These are phyloP conservation scores for Coemansia biformis DNA, from an alignment of 192 early-diverging fungal genomes.

Conservation along the genomic window DNA sequence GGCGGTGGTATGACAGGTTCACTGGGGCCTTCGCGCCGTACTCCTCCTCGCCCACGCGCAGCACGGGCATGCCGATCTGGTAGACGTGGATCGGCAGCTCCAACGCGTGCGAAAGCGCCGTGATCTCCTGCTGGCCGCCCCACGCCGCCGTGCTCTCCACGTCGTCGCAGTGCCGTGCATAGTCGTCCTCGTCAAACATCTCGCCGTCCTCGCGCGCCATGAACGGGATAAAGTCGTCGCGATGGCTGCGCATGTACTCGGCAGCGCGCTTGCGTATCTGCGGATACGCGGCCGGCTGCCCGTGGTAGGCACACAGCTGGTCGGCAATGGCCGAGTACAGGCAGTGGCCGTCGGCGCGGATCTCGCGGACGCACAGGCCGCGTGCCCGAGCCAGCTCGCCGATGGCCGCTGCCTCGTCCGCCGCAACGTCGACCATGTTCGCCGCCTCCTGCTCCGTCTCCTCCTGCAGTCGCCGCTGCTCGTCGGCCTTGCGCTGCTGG, in stretches of 20 bases:
- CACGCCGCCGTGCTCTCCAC: conserved; percentile 79
- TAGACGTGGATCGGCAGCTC: conserved; percentile 78
- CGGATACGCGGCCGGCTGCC: conserved; percentile 51
- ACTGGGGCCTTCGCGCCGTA: conserved; percentile 54
- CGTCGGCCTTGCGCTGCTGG: conserved; percentile 64
- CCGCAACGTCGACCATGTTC: conserved; percentile 66
- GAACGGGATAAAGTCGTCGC: conserved; percentile 90
- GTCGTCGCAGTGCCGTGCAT: conserved; percentile 67
- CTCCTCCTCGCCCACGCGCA: conserved; percentile 78
- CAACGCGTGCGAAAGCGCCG: conserved; percentile 70
- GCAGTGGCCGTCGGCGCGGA: conserved; percentile 89
- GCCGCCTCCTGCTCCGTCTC: conserved; percentile 74
- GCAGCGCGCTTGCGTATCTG: conserved; percentile 71
- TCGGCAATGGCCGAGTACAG: conserved; percentile 86
- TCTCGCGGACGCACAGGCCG: conserved; percentile 62
- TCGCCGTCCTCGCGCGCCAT: conserved; percentile 75
- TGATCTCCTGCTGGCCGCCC: conserved; percentile 92
- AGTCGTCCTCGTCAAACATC: conserved; percentile 64
- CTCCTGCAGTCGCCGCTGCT: conserved; percentile 64
- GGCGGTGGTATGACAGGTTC: conserved; percentile 80
- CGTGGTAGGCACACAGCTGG: conserved; percentile 61
- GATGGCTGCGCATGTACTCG: conserved; percentile 68
- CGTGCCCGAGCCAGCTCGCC: conserved; percentile 52
- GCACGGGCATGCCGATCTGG: conserved; percentile 70
- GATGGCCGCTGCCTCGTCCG: conserved; percentile 68